Evolutionary conservation across 2,329 filamentous ascomycete species (phyloP), one percentile per base, ranked within the genome.

Genomic region (Exophiala sp.): DNA sequence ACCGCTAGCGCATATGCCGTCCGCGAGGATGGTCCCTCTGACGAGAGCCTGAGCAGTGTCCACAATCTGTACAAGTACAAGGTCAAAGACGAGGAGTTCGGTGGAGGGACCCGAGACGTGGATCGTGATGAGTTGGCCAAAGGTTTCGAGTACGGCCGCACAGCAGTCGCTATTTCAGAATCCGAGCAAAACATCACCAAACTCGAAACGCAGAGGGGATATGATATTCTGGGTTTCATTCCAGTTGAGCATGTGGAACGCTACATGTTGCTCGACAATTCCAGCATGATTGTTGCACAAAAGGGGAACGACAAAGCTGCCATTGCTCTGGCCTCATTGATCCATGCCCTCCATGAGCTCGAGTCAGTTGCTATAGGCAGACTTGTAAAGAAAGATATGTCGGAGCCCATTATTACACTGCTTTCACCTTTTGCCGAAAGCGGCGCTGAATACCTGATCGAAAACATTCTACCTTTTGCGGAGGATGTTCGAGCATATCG

Each of bases 101-200:
- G 85, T 0, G 88, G 87, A 13, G 86, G 86, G 10, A 95, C 91
- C 69, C 78, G 77, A 46, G 88, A 95, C 46, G 82, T 98, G 21
- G 81, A 86, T 22, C 81, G 82, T 50, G 89, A 95, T 11, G 80
- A 88, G 13, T 75, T 98, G 30, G 88, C 88, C n/a, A 95, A 89
- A 65, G 93, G 93, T 0, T 98, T 91, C 63, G 83, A 88, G 63
- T 98, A 98, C 65, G 93, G 93, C 39, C 80, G 89, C 49, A 96
- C 91, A 0, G 88, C 87, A 2, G 91, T 98, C 1, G 83, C 86
- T 58, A 95, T 98, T 59, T 87, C 81, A 58, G 83, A 90, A 60
- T 85, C 85, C 0, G 91, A 98, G 61, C 79, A 85, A 65, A 88
- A 90, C 59, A 82, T 96, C 50, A 95, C 88, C n/a, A 89, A 86